phyloP scores from a whole-genome alignment of 2,329 filamentous ascomycete genomes.

The Aspergillus ochraceus region DNA sequence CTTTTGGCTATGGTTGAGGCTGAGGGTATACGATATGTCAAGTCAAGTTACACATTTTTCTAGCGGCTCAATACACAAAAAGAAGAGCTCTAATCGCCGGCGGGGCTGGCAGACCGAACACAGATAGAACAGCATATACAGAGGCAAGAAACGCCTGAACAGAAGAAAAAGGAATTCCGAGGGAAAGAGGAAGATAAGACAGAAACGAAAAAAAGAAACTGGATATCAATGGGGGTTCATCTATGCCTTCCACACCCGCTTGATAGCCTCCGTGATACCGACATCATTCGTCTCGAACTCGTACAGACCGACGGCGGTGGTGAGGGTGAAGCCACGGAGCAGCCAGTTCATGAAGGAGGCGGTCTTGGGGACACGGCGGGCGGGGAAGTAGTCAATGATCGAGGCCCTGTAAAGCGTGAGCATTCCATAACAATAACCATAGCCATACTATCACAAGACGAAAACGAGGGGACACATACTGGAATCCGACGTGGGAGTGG shows the following conservation, averaged over 20 bases:
- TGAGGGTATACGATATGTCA: neutral
- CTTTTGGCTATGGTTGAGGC: too few relatives aligned
- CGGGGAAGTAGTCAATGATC: constrained; percentile 89
- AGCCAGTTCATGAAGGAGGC: constrained; percentile 72
- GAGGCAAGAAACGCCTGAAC: constrained; percentile 31
- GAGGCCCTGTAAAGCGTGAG: constrained; percentile 53
- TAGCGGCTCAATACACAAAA: constrained; percentile 13
- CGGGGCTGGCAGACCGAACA: constrained; percentile 16
- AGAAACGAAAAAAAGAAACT: constrained; percentile 21
- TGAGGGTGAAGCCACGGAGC: constrained; percentile 74
- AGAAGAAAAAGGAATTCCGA: constrained; percentile 20
- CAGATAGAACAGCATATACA: constrained; percentile 34
- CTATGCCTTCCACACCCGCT: constrained; percentile 81
- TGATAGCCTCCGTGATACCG: constrained; percentile 84
- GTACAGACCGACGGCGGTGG: constrained; percentile 86
- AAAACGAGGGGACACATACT: constrained; percentile 52
- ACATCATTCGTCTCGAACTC: constrained; percentile 99
- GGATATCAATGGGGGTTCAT: constrained; percentile 29
- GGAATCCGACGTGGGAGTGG: constrained; percentile 95
- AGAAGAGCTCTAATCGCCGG: constrained; percentile 15
- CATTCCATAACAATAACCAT: neutral
- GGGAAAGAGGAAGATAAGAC: constrained; percentile 16
- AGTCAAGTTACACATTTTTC: constrained; percentile 22
- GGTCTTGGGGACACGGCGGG: constrained; percentile 65
- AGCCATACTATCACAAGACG: neutral